These are phyloP conservation scores for Blastomyces percursus DNA, from an alignment of 2,329 filamentous ascomycete genomes.

Conservation along the genomic window DNA sequence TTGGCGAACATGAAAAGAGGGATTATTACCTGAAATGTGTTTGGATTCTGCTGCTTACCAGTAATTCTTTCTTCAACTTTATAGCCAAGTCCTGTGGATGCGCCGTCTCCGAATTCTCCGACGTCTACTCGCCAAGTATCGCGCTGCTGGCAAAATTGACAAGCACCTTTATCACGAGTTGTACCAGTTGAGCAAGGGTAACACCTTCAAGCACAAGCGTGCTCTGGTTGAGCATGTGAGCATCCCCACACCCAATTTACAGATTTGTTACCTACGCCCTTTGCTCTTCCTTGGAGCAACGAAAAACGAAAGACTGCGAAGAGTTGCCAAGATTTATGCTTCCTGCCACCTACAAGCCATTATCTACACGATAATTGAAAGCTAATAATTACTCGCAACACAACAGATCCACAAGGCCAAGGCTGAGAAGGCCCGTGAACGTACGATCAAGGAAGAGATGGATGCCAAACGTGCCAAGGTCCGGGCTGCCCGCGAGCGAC, in stretches of 20 bases:
- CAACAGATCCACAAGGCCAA: conserved; percentile 97
- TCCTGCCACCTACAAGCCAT: neutral
- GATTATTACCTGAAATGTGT: neutral
- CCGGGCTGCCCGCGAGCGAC: conserved; percentile 99
- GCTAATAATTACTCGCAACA: conserved; percentile 10
- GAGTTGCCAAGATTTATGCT: neutral
- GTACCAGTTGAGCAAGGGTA: conserved; percentile 99
- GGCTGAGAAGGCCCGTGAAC: conserved; percentile 97
- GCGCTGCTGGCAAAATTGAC: conserved; percentile 99
- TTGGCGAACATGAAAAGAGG: neutral
- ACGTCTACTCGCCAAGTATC: conserved; percentile 98
- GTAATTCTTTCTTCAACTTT: conserved; percentile 23
- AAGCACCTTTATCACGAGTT: conserved; percentile 99
- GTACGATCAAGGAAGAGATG: conserved; percentile 97
- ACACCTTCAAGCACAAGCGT: conserved; percentile 99
- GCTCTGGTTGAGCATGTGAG: conserved; percentile 99
- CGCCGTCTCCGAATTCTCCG: conserved; percentile 98
- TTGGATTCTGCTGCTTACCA: conserved; percentile 13
- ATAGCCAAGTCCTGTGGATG: conserved; percentile 97
- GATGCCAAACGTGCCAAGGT: conserved; percentile 99
- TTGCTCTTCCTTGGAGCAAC: neutral
- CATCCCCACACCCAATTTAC: conserved; percentile 13
- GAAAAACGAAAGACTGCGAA: neutral
- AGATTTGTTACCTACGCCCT: neutral
- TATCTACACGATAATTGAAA: neutral